These are phyloP conservation scores for Ceratocystis harringtonii DNA, from an alignment of 2,329 filamentous ascomycete species.

Conservation along the genomic window DNA sequence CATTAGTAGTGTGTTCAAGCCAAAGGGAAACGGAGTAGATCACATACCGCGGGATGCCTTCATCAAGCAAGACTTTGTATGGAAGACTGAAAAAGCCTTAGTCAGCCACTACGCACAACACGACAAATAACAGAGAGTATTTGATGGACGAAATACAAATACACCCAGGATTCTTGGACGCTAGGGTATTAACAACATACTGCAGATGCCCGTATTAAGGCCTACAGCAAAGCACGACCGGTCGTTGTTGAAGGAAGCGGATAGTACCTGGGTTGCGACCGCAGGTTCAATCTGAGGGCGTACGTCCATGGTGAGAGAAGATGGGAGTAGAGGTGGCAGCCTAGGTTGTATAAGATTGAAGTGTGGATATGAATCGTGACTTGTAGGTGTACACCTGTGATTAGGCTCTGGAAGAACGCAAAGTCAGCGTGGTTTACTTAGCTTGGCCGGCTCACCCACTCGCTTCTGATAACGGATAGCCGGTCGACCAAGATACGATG, in stretches of 20 bases:
- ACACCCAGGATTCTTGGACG: too few relatives aligned
- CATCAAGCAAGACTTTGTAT: conserved; percentile 55
- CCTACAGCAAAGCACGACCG: conserved; percentile 76
- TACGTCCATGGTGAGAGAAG: conserved; percentile 58
- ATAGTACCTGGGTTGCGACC: conserved; percentile 59
- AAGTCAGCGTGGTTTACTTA: background rate
- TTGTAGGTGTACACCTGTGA: background rate
- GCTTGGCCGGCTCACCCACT: background rate
- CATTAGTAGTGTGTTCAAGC: background rate
- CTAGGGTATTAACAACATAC: conserved; percentile 30
- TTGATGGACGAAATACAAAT: conserved; percentile 22
- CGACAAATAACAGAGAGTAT: background rate
- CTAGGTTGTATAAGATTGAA: background rate
- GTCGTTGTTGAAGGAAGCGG: conserved; percentile 73
- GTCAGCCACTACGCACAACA: conserved; percentile 18
- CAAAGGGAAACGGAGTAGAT: background rate
- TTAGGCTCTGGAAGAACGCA: background rate
- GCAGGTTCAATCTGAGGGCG: conserved; percentile 70
- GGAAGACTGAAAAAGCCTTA: conserved; percentile 42
- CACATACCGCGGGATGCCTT: conserved; percentile 38
- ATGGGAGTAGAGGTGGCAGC: background rate
- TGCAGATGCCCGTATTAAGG: conserved; percentile 70
- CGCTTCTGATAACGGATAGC: background rate
- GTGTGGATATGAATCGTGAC: background rate
- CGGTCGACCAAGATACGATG: background rate